Conservation (phyloP, 2,329 filamentous ascomycete species). For the Alternaria alternata region DNA sequence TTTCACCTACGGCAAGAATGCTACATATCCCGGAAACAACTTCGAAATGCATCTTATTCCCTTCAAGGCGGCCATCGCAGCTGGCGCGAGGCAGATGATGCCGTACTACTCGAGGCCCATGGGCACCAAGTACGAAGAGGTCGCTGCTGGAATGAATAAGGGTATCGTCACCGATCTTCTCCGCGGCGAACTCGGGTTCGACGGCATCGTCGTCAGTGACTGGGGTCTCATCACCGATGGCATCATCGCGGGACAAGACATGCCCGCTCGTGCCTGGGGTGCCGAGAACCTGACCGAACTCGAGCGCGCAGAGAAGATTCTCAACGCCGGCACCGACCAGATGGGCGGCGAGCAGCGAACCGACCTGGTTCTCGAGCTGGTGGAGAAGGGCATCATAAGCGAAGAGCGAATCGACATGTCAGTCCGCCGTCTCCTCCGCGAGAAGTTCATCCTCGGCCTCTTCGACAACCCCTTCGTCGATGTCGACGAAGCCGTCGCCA, state of each 20-base stretch:
- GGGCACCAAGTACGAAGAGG: conserved; percentile 56
- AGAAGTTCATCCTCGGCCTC: conserved; percentile 62
- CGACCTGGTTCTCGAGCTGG: conserved; percentile 60
- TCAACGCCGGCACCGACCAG: conserved; percentile 63
- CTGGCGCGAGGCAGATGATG: conserved; percentile 62
- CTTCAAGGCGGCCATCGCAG: conserved; percentile 60
- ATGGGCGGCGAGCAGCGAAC: conserved; percentile 60
- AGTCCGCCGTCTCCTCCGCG: conserved; percentile 56
- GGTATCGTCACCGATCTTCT: conserved; percentile 60
- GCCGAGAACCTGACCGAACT: conserved; percentile 56
- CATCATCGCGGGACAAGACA: conserved; percentile 53
- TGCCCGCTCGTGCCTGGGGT: conserved; percentile 62
- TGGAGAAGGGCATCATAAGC: conserved; percentile 51
- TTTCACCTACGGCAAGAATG: conserved; percentile 62
- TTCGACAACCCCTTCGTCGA: conserved; percentile 63
- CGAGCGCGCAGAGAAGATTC: conserved; percentile 54
- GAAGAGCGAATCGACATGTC: conserved; percentile 59
- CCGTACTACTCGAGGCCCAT: conserved; percentile 61
- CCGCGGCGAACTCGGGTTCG: conserved; percentile 58
- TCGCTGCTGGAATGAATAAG: conserved; percentile 63
- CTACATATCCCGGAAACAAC: conserved; percentile 60
- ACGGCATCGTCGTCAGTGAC: conserved; percentile 62
- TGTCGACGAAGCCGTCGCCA: conserved; percentile 50
- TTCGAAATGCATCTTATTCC: conserved; percentile 61
- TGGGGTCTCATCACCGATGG: conserved; percentile 63